Evolutionary conservation across 768 basidiomycete species (phyloP), one percentile per base, ranked within the genome.

Genomic region (Daedaleopsis nitida): DNA sequence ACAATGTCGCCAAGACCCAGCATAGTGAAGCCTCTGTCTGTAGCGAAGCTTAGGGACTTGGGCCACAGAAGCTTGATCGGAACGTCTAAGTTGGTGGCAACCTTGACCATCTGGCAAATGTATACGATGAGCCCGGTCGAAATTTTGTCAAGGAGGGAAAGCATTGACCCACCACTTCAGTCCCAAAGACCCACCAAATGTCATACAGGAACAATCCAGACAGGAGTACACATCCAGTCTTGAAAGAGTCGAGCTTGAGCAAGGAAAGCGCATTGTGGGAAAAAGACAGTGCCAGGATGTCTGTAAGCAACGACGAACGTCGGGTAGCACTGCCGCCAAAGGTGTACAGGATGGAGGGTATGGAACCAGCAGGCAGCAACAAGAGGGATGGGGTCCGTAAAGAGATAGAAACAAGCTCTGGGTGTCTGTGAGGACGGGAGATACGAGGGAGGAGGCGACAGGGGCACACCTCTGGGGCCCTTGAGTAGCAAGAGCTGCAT

Each of bases 31-130:
- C 92, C 93, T 32, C 80, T 73, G 5, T 73, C 78, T 6, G 74
- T 70, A 5, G 79, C 74, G 65, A 87, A 80, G 1, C 52, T 57
- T 21, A 85, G 62, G 1, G 87, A 87, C 70, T 91, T 93, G 0
- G 92, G 87, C 86, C 89, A 94, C 39, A 96, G 78, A 35, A 98
- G 81, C 75, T 97, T 98, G 77, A 98, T 96, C 19, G 96, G 96
- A 27, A 90, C 87, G 68, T 98, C 94, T 37, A 98, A 82, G 43
- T 81, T 85, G 21, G 89, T 94, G 1, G 96, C 96, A 1, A 98
- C 96, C 66, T 87, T 87, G 23, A 96, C 87, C 96, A 98, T 98
- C 91, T 94, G 7, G 27, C 4, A 32, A 32, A 67, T 11, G 50
- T 12, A 60, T 19, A 39, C 3, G 21, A 42, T 54, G 39, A 35